phyloP scores from a whole-genome alignment of 371 early-diverging fungal species.

The Dichotomocladium elegans region DNA sequence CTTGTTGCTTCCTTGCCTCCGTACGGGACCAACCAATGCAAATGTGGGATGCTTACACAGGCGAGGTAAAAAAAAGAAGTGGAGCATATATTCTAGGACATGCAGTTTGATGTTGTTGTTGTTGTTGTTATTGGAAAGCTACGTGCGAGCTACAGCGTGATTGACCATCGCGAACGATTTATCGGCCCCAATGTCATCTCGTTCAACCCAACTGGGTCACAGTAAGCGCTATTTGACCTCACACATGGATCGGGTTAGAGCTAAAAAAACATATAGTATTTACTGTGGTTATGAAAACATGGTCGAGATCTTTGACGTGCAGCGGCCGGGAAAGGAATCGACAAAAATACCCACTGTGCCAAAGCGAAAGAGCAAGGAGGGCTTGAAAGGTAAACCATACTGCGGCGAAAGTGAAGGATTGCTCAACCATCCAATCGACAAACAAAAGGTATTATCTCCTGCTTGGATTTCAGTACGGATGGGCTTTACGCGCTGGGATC shows the following conservation, averaged over 20 bases:
- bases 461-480: constrained; percentile 63
- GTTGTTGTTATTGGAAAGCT: constrained; percentile 20
- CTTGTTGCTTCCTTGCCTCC: constrained; percentile 63
- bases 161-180: constrained; percentile 64
- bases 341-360: constrained; percentile 51
- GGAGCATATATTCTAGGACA: background rate
- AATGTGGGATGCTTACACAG: constrained; percentile 66
- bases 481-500: constrained; percentile 71
- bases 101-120: background rate
- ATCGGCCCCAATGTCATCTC: constrained; percentile 58
- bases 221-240: constrained; percentile 29
- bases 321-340: constrained; percentile 48
- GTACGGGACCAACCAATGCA: constrained; percentile 69
- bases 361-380: constrained; percentile 54
- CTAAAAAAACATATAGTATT: constrained; percentile 35
- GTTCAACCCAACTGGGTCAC: constrained; percentile 65
- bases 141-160: constrained; percentile 55
- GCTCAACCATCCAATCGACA: no score
- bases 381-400: constrained; percentile 62
- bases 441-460: constrained; percentile 50
- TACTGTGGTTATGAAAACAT: constrained; percentile 69
- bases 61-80: constrained; percentile 33
- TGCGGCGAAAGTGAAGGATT: no score
- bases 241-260: background rate
- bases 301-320: constrained; percentile 65